Conservation (phyloP, 2,329 filamentous ascomycete species). For the Calonectria pseudoturangicola region DNA sequence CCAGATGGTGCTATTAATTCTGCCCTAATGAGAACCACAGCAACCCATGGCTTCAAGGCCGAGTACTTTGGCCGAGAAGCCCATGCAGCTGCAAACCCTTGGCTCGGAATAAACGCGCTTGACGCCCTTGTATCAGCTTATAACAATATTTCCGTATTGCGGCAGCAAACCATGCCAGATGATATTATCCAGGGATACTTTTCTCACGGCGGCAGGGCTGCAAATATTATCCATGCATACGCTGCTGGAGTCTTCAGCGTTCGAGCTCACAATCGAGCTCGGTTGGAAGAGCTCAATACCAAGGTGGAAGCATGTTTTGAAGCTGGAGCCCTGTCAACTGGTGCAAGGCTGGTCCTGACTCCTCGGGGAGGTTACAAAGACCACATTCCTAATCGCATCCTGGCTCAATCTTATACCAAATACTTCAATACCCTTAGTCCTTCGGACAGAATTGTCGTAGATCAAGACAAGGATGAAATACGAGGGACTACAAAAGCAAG, state of each 20-base stretch:
- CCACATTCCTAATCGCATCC: constrained; percentile 56
- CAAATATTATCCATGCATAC: constrained; percentile 61
- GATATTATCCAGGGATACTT: constrained; percentile 50
- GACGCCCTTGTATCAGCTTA: constrained; percentile 48
- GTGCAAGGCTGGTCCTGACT: constrained; percentile 60
- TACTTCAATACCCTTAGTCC: not conserved
- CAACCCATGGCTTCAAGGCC: constrained; percentile 46
- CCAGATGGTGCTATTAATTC: constrained; percentile 43
- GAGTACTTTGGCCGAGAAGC: constrained; percentile 42
- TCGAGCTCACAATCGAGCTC: constrained; percentile 61
- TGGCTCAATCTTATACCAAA: constrained; percentile 49
- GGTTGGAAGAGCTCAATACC: constrained; percentile 48
- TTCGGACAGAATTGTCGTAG: constrained; percentile 17
- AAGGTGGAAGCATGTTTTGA: constrained; percentile 54
- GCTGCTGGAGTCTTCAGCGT: constrained; percentile 75
- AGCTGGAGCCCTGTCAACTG: constrained; percentile 55
- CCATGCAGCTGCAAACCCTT: constrained; percentile 47
- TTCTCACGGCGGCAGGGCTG: constrained; percentile 42
- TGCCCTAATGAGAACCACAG: constrained; percentile 43
- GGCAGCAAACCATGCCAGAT: constrained; percentile 46
- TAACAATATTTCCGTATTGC: constrained; percentile 47
- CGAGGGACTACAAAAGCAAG: constrained; percentile 47
- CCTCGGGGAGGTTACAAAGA: constrained; percentile 56
- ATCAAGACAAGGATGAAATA: constrained; percentile 53
- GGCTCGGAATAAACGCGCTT: constrained; percentile 49